Base-by-base conservation (phyloP, 345 rosid species). In the Gynandropsis gynandra region DNA sequence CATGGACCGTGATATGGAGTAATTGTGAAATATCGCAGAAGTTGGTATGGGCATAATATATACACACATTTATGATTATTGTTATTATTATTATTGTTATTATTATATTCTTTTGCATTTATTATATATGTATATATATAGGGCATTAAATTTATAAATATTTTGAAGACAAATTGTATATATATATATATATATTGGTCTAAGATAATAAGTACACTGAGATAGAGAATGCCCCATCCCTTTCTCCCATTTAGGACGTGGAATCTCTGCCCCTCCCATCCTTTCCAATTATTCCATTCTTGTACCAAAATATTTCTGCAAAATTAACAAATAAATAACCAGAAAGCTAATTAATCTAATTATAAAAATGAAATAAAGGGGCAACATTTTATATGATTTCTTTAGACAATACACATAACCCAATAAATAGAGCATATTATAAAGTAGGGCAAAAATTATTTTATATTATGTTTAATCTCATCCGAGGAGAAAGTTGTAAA, bases 201-300 rank as follows among this genome's bases (percentile, higher is more conserved):
- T 47, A 74, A 69, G 70, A 66, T 65, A 68, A 76, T 68, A 70
- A 61, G 42, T 65, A 63, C 63, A 58, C 69, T 57, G 54, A 64
- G 56, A 47, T 70, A 76, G 66, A 66, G 59, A 42, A 33, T 69
- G 69, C 65, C 74, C 93, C 87, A 77, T 79, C 81, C 71, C 76
- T 80, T 79, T 81, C 78, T 62, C 57, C 69, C 72, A 74, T 74
- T 62, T 69, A 62, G 71, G 72, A 65, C 49, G 56, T 76, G 80
- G 85, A 73, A 81, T 81, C 83, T 77, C 93, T 79, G 85, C 76
- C 69, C 79, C 64, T 65, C 87, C 84, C 93, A 83, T 83, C 76
- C 75, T 67, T 66, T 52, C 57, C 0, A 75, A 58, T 57, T 71
- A 47, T 62, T 69, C 66, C 64, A 61, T 37, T 54, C 68, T 54